Base-by-base conservation (phyloP, 495 filamentous ascomycete species). In the Penicillium cataractarum region DNA sequence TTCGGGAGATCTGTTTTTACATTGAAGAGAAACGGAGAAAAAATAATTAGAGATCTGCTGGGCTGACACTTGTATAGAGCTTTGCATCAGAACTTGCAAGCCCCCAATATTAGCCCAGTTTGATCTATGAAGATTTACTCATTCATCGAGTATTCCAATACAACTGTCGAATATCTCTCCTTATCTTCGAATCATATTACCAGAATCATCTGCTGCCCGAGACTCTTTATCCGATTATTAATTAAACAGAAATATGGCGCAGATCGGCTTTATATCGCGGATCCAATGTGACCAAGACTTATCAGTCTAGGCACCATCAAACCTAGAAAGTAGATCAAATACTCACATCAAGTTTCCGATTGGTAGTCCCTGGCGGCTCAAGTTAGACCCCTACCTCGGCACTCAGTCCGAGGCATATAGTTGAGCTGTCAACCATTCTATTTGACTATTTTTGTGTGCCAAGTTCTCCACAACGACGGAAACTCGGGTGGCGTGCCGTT, bases 401-500 rank as follows among this genome's bases (percentile, higher is more conserved):
- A 54, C 21, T 32, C 29, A 27, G 29, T 4, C 49, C 49, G 49
- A 52, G 42, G 19, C 26, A 7, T 21, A 52, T 27, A 6, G 12
- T 27, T 29, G 24, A 27, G 26, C 19, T 52, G 49, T 52, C 49
- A 32, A 31, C n/a, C 29, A 3, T 52, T 26, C 26, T 52, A 9
- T 52, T 29, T 51, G 49, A 26, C 17, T 31, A 31, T 52, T 52
- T 52, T 29, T n/a, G 31, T 8, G 31, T 7, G 4, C 26, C 15
- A 3, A 31, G 13, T 52, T 17, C 49, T n/a, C 49, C 49, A 52
- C 49, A 29, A n/a, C 17, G 4, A n/a, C 21, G 21, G 21, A 54
- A 54, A 33, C 19, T 54, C 51, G 27, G 31, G 51, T 54, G 51
- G 29, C 29, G 31, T 33, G 51, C 51, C 29, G 51, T 54, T 54